phyloP scores from a whole-genome alignment of 2,329 filamentous ascomycete genomes.

The Cercospora sp. region DNA sequence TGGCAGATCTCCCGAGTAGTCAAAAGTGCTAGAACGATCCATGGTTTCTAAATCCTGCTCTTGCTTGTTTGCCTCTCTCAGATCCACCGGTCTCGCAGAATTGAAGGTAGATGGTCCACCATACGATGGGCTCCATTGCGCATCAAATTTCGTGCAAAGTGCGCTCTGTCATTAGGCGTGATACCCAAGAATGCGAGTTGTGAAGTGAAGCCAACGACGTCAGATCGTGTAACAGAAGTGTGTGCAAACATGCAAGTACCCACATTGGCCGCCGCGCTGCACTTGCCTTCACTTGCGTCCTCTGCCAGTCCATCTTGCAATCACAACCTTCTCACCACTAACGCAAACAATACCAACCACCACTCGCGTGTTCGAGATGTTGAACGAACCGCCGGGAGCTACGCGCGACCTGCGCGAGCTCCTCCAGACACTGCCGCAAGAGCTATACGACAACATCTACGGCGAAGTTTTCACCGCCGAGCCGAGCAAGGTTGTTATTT shows the following conservation, averaged over 20 bases:
- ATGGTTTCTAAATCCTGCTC: background rate
- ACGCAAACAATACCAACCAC: background rate
- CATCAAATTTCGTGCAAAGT: background rate
- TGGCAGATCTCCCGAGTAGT: background rate
- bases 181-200: background rate
- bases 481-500: no score
- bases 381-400: background rate
- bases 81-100: no score
- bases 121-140: no score
- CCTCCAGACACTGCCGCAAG: conserved; percentile 5
- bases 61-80: no score
- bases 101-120: background rate
- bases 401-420: background rate
- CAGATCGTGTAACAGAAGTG: background rate
- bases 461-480: background rate
- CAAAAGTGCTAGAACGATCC: background rate
- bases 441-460: conserved; percentile 11
- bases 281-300: background rate
- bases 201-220: background rate
- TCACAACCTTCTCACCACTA: background rate
- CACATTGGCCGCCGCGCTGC: background rate
- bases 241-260: background rate
- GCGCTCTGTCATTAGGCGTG: background rate
- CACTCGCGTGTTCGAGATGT: background rate
- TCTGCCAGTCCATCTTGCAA: background rate